Evolutionary conservation across 2,329 filamentous ascomycete genomes (phyloP).

Genomic region (Tolypocladium endophyticum): DNA sequence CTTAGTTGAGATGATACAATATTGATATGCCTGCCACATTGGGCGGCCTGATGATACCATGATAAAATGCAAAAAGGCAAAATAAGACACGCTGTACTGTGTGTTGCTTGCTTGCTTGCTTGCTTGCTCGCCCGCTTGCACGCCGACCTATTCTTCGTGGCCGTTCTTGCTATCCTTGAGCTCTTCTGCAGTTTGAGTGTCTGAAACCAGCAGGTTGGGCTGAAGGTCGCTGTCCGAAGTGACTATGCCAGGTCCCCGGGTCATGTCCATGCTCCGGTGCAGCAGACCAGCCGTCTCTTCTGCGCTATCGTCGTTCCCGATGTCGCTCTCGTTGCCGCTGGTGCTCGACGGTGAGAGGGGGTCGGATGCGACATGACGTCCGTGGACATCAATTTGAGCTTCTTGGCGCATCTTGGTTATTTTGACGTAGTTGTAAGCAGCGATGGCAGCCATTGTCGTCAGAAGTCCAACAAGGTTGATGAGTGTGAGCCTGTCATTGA

Average conservation of each 20-base stretch:
- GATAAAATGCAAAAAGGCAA: conserved; percentile 6
- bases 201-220: conserved; percentile 18
- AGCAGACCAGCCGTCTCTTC: conserved; percentile 37
- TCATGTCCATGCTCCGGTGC: conserved; percentile 23
- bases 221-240: conserved; percentile 30
- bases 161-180: background rate
- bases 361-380: conserved; percentile 23
- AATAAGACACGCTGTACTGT: conserved; percentile 5
- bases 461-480: conserved; percentile 81
- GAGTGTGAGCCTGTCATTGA: conserved; percentile 75
- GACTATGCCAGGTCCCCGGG: conserved; percentile 20
- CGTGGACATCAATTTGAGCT: conserved; percentile 44
- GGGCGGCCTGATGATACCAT: background rate
- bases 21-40: background rate
- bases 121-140: background rate
- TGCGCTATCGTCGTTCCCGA: conserved; percentile 29
- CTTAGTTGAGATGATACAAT: background rate
- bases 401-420: conserved; percentile 79
- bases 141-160: background rate
- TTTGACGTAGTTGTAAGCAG: conserved; percentile 89
- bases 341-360: conserved; percentile 23
- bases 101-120: background rate
- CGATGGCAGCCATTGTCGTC: conserved; percentile 82
- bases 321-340: conserved; percentile 27
- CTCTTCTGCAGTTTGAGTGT: conserved; percentile 4